phyloP scores from a whole-genome alignment of 257 asterid species.

The Nicotiana sylvestris region DNA sequence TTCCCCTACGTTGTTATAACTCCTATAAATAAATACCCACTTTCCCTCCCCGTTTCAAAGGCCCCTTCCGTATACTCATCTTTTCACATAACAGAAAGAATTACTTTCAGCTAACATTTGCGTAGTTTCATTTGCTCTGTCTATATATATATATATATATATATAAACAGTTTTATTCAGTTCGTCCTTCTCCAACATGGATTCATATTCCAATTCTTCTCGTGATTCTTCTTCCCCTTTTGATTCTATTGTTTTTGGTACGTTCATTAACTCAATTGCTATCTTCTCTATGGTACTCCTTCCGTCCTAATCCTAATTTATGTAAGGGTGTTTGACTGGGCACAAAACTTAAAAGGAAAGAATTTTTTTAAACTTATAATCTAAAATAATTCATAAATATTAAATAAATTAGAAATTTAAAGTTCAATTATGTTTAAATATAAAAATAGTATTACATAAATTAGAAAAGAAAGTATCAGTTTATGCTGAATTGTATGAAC shows the following conservation, averaged over 20 bases:
- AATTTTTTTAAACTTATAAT: no score
- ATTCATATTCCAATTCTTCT: slow-evolving; percentile 15
- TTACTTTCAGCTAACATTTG: not conserved
- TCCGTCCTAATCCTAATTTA: not conserved
- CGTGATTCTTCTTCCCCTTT: slow-evolving; percentile 28
- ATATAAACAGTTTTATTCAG: not conserved
- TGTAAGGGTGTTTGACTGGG: not conserved
- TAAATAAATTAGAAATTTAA: no score
- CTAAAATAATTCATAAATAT: no score
- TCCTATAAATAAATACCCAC: slow-evolving; percentile 15
- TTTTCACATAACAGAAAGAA: not conserved
- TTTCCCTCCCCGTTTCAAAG: not conserved
- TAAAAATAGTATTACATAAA: no score
- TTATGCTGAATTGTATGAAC: no score
- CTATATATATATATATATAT: not conserved
- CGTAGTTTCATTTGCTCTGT: not conserved
- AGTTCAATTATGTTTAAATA: no score
- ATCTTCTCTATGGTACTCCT: no score
- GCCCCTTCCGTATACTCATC: not conserved
- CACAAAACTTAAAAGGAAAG: not conserved
- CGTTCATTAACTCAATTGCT: not conserved
- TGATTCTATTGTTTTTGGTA: slow-evolving; percentile 34
- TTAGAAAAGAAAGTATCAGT: no score
- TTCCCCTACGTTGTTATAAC: not conserved
- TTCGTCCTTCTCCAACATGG: slow-evolving; percentile 15